Evolutionary conservation across 345 rosid genomes (phyloP).

Genomic region (Sisymbrium altissimum): DNA sequence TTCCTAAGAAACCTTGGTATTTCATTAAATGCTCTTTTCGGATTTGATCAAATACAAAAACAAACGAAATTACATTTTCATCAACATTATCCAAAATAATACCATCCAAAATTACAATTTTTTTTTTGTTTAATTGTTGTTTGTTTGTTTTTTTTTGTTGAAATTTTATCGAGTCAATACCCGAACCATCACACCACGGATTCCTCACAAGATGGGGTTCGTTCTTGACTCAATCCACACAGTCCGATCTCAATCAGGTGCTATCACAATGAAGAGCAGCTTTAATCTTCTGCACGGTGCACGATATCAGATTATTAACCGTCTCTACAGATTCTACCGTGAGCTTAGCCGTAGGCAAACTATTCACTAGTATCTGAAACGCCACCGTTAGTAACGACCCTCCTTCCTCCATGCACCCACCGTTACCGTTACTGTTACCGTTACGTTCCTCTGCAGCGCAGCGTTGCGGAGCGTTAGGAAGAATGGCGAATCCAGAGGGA

Average conservation of each 20-base stretch:
- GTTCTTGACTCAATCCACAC: constrained; percentile 37
- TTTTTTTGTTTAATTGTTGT: background rate
- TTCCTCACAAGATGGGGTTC: constrained; percentile 31
- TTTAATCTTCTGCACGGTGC: constrained; percentile 91
- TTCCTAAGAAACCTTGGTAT: background rate
- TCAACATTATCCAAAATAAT: background rate
- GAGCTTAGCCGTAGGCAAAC: constrained; percentile 88
- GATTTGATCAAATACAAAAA: background rate
- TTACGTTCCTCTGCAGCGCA: constrained; percentile 25
- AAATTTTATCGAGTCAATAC: constrained; percentile 30
- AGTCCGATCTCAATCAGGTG: constrained; percentile 29
- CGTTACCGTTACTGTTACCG: constrained; percentile 25
- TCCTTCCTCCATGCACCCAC: constrained; percentile 44
- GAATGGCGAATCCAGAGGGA: constrained; percentile 88
- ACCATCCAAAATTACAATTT: background rate
- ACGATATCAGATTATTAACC: constrained; percentile 83
- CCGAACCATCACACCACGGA: constrained; percentile 31
- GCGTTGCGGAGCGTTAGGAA: constrained; percentile 50
- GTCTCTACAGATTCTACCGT: constrained; percentile 98
- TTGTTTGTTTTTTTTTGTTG: too few species aligned
- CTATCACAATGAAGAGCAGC: constrained; percentile 77
- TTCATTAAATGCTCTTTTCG: background rate
- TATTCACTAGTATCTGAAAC: constrained; percentile 92
- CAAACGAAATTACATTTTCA: background rate
- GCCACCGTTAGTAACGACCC: constrained; percentile 95